phyloP scores from a whole-genome alignment of 805 yeast genomes.

The Candida alai region DNA sequence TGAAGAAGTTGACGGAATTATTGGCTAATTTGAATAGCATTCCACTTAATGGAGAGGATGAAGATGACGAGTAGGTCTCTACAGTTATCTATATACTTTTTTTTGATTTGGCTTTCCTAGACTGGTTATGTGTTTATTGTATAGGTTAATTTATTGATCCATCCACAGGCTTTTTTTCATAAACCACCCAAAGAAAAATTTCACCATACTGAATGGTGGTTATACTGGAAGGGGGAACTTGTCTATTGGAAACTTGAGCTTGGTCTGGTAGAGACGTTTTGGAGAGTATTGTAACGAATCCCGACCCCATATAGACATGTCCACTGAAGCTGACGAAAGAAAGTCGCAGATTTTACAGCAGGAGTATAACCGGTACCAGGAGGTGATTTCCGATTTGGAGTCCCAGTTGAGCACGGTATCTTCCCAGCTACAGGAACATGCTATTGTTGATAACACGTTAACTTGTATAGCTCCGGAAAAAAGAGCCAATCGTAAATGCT shows the following conservation, averaged over 20 bases:
- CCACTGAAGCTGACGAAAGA: slow-evolving; percentile 19
- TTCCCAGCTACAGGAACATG: slow-evolving; percentile 38
- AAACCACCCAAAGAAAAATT: no score
- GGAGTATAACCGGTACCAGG: slow-evolving; percentile 39
- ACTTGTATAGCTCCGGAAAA: slow-evolving; percentile 29
- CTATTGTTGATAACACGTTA: slow-evolving; percentile 39
- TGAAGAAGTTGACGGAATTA: slow-evolving; percentile 31
- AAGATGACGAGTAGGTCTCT: slow-evolving; percentile 14
- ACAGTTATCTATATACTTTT: not conserved
- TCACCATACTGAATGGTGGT: no score
- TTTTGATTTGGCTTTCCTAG: not conserved
- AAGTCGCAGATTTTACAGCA: slow-evolving; percentile 40
- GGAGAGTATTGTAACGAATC: no score
- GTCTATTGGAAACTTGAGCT: no score
- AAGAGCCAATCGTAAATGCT: slow-evolving; percentile 64
- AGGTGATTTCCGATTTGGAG: slow-evolving; percentile 35
- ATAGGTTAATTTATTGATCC: no score
- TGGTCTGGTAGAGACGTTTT: no score
- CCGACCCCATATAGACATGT: slow-evolving; percentile 6
- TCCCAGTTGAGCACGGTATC: slow-evolving; percentile 31
- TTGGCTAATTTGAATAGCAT: slow-evolving; percentile 30
- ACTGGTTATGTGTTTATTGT: not conserved
- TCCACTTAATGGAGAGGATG: slow-evolving; percentile 35
- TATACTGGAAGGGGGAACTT: no score
- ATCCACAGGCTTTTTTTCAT: no score